Base-by-base conservation (phyloP, 768 basidiomycete species). In the Lyophyllum semitale region DNA sequence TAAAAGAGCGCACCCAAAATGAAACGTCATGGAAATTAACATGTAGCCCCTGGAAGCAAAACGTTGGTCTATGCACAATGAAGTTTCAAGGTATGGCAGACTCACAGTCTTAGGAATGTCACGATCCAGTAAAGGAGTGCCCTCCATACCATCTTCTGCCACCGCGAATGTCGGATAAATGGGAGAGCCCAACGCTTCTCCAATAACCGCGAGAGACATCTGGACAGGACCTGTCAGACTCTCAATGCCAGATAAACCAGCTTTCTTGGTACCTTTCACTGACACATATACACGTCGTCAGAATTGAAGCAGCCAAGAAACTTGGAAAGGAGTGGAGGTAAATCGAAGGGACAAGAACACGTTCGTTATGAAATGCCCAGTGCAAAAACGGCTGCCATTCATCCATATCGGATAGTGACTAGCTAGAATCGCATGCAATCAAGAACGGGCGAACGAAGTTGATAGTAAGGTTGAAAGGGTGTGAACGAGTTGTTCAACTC, bases 1-100 rank as follows among this genome's bases (percentile, higher is more conserved):
- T 32, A 35, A 26, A 38, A n/a, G 48, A 43, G 22, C 87, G 68
- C 63, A 89, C 88, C 85, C 80, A n/a, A 83, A 53, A 51, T 88
- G 81, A 58, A 86, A 82, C 20, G 87, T 83, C 87, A 89, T 89
- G 23, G 84, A 79, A 48, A 86, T 73, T 15, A 91, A 77, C 87
- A 91, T 89, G 63, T 89, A 90, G 56, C 81, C 69, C 52, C 88
- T 89, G 27, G 23, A 35, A 25, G 26, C 9, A 15, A 22, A 30
- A 8, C 22, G 11, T 37, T 49, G 9, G 27, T 40, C 13, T 18
- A 23, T 41, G 48, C 45, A 13, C 9, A 15, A 25, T 23, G 22
- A 30, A 17, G 30, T 17, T 12, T n/a, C 32, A 26, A 48, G 35
- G 12, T 6, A 17, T 17, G 68, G 15, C 15, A 9, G 8, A 48